Evolutionary conservation across 768 basidiomycete genomes (phyloP).

Genomic region (Mycena olivaceomarginata): DNA sequence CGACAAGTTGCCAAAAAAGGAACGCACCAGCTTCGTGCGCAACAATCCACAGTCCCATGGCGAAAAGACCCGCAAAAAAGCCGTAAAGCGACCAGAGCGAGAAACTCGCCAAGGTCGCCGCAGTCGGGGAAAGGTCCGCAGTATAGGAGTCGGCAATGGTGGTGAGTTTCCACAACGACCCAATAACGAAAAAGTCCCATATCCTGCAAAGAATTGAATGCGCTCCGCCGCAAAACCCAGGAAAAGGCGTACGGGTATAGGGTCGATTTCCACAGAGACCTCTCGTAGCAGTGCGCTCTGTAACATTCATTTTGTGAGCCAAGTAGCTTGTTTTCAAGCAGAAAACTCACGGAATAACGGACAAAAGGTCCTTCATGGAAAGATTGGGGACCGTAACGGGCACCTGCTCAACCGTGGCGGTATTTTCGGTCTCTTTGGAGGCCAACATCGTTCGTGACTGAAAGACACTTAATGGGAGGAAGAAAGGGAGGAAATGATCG

Average conservation of each 20-base stretch:
- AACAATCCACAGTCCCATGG: conserved; percentile 87
- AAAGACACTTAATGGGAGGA: conserved; percentile 12
- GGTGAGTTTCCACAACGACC: conserved; percentile 80
- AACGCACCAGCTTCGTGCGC: conserved; percentile 44
- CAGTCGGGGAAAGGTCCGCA: conserved; percentile 72
- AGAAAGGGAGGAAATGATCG: conserved; percentile 27
- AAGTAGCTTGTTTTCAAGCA: neutral
- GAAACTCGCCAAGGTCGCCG: conserved; percentile 78
- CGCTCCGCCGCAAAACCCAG: neutral
- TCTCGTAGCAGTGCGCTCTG: conserved; percentile 92
- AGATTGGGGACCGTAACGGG: conserved; percentile 86
- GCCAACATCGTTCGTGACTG: conserved; percentile 7
- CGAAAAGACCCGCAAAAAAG: conserved; percentile 89
- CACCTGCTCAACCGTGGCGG: conserved; percentile 65
- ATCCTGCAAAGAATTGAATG: conserved; percentile 63
- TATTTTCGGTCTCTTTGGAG: conserved; percentile 28
- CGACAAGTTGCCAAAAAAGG: conserved; percentile 7
- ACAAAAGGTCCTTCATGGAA: conserved; percentile 90
- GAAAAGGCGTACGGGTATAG: conserved; percentile 80
- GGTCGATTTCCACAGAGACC: conserved; percentile 88
- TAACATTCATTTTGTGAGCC: neutral
- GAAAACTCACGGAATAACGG: conserved; percentile 85
- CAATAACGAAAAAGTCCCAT: conserved; percentile 87
- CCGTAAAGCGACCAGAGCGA: conserved; percentile 89
- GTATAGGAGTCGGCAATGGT: conserved; percentile 78